Conservation (phyloP, 2,329 filamentous ascomycete species). For the Fusarium protoensiforme region DNA sequence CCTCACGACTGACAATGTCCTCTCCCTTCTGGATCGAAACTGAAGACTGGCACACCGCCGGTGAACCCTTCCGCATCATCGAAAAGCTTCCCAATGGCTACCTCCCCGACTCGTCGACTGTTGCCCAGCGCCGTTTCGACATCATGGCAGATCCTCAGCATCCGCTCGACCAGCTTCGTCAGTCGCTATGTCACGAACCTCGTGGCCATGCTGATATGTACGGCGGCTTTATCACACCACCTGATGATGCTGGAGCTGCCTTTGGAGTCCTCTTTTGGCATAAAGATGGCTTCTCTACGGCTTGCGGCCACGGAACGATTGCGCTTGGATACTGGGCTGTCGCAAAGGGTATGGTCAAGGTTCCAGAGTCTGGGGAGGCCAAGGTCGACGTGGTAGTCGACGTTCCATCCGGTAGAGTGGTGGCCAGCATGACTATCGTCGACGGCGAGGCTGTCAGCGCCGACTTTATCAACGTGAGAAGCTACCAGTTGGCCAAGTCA, state of each 20-base stretch:
- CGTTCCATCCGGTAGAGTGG: conserved; percentile 27
- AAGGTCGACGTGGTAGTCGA: conserved; percentile 28
- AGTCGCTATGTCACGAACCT: conserved; percentile 32
- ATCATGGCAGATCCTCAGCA: not conserved
- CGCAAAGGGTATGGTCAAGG: not conserved
- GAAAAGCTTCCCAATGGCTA: conserved; percentile 8
- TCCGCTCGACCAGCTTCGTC: conserved; percentile 20
- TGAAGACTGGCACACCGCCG: conserved; percentile 43
- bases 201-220: conserved; percentile 40
- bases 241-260: conserved; percentile 33
- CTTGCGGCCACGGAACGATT: conserved; percentile 43
- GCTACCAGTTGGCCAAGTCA: conserved; percentile 23
- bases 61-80: conserved; percentile 42
- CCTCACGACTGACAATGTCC: rapidly evolving
- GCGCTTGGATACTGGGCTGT: conserved; percentile 43
- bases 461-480: conserved; percentile 33
- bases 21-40: conserved; percentile 36
- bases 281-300: conserved; percentile 44
- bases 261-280: conserved; percentile 45
- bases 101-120: conserved; percentile 4
- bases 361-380: not conserved
- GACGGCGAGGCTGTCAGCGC: conserved; percentile 3
- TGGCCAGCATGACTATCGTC: not conserved
- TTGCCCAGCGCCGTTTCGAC: conserved; percentile 13
- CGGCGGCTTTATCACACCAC: conserved; percentile 38